These are phyloP conservation scores for Colletotrichum noveboracense DNA, from an alignment of 2,329 filamentous ascomycete genomes.

Conservation along the genomic window DNA sequence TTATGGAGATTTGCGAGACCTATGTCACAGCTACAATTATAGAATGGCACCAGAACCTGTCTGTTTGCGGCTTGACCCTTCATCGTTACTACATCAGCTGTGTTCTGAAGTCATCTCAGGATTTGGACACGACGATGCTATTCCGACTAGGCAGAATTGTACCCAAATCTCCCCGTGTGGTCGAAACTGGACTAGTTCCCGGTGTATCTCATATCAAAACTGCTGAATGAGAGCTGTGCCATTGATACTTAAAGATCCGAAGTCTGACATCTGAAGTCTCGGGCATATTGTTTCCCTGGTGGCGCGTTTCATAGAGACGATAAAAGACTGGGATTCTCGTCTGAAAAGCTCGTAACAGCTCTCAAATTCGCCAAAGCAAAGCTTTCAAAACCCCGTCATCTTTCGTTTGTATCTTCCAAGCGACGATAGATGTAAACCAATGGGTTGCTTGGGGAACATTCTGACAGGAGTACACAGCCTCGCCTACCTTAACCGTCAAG, in stretches of 20 bases:
- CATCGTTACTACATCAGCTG: background rate
- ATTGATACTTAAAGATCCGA: background rate
- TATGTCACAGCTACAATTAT: fast-evolving
- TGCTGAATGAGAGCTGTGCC: no score
- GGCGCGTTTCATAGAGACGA: no score
- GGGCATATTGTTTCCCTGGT: background rate
- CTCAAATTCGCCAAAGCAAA: no score
- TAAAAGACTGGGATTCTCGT: fast-evolving
- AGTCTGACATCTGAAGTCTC: background rate
- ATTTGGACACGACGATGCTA: background rate
- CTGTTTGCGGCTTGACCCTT: background rate
- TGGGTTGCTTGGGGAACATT: no score
- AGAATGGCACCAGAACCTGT: fast-evolving
- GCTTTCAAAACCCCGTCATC: fast-evolving
- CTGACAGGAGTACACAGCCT: no score
- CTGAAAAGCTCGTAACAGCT: no score
- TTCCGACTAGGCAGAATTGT: fast-evolving
- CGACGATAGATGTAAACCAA: no score
- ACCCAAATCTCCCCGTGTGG: background rate
- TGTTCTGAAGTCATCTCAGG: background rate
- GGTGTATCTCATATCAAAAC: no score
- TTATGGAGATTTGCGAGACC: background rate
- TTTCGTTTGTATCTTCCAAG: no score
- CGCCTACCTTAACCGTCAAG: no score
- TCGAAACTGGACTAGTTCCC: background rate